These are phyloP conservation scores for Malassezia vespertilionis DNA, from an alignment of 1,284 basidiomycete species.

Conservation along the genomic window DNA sequence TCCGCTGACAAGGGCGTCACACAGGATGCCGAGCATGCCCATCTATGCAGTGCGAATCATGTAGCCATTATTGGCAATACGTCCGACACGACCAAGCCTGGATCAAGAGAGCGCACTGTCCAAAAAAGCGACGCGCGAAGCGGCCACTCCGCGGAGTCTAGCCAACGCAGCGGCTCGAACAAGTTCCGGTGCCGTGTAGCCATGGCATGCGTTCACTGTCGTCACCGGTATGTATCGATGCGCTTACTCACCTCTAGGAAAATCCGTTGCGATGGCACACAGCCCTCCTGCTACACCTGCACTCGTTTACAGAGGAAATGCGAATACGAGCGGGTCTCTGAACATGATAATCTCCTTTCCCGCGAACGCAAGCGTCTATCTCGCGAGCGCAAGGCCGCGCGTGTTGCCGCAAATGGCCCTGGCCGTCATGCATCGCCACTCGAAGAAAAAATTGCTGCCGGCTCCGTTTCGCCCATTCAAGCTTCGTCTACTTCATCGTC, in stretches of 20 bases:
- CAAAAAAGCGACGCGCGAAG: too few relatives aligned
- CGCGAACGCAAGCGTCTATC: conserved; percentile 35
- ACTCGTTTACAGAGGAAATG: conserved; percentile 31
- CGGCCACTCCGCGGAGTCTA: too few relatives aligned
- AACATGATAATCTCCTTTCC: conserved; percentile 35
- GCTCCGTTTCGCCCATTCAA: too few relatives aligned
- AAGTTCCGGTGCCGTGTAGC: conserved; percentile 20
- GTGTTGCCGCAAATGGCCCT: conserved; percentile 9
- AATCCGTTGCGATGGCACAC: conserved; percentile 36
- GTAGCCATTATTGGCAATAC: too few relatives aligned
- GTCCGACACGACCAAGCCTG: too few relatives aligned
- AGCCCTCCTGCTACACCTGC: conserved; percentile 34
- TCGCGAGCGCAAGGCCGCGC: conserved; percentile 25
- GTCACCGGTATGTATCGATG: conserved; percentile 25
- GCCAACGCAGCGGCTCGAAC: conserved; percentile 1
- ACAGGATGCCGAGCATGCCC: too few relatives aligned
- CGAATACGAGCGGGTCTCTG: conserved; percentile 37
- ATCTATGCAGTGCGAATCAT: too few relatives aligned
- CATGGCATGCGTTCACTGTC: conserved; percentile 41
- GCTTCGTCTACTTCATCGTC: too few relatives aligned
- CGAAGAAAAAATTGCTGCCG: conserved; percentile 5
- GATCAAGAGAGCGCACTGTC: too few relatives aligned
- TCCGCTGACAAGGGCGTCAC: too few relatives aligned
- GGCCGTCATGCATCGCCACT: neutral
- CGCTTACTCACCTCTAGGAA: conserved; percentile 18